Base-by-base conservation (phyloP, 2,329 filamentous ascomycete species). In the Rhynchosporium secalis region DNA sequence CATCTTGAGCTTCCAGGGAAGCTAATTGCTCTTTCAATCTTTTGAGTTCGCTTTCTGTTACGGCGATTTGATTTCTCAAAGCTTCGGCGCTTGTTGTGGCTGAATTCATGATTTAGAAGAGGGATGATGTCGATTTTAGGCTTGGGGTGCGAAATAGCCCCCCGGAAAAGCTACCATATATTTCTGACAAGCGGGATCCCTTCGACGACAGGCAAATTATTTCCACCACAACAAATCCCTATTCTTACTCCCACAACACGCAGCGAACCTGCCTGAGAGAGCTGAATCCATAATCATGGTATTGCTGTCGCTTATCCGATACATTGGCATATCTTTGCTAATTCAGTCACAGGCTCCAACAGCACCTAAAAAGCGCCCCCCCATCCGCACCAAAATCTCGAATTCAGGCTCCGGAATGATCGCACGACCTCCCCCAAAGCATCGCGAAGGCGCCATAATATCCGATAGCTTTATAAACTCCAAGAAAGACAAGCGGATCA, bases 401-500 rank as follows among this genome's bases (percentile, higher is more conserved):
- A 82, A 65, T 75, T 80, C 28, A 81, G 83, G 56, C 76, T 79
- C 72, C 82, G 66, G 67, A 62, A 51, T 68, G 12, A 68, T 67
- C n/a, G 41, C 62, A 47, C 64, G 62, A 20, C 66, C 68, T 8
- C 65, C 63, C 49, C 62, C 64, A 13, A 54, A 70, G 51, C 71
- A 72, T 74, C 83, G 81, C 58, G 72, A 78, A 55, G 77, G 81
- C 69, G 80, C 83, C 68, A 73, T 77, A 54, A 79, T 82, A 13
- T 75, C 79, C 51, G 82, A 86, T 73, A 66, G 74, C 64, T 93
- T 94, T 76, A 79, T 86, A 64, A 83, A 86, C 60, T 86, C 83
- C 66, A 98, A 97, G 77, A 87, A 85, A 73, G 91, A 96, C 79
- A 96, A 94, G 79, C 89, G 88, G 29, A 79, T 82, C 40, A 91